These are phyloP conservation scores for Eucalyptus rudis DNA, from an alignment of 345 rosid genomes.

Conservation along the genomic window DNA sequence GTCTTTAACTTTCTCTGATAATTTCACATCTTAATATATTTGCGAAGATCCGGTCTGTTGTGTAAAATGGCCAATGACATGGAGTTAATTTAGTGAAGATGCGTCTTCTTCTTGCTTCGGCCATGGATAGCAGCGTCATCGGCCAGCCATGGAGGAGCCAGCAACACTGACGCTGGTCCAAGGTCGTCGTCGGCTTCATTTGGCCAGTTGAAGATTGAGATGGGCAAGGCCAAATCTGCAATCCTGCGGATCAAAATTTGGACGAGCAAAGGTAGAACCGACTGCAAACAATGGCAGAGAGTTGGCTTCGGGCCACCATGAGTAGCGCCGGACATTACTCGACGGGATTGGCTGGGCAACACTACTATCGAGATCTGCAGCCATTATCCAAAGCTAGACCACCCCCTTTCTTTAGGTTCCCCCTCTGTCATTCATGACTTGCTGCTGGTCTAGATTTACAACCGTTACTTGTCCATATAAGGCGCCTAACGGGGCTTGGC, in stretches of 20 bases:
- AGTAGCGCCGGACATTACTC: background rate
- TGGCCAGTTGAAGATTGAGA: background rate
- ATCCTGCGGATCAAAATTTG: background rate
- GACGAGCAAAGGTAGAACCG: background rate
- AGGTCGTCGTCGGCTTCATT: background rate
- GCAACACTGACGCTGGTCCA: background rate
- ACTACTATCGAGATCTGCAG: background rate
- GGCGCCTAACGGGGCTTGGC: background rate
- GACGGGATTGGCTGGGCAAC: background rate
- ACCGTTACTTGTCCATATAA: background rate
- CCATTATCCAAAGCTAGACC: background rate
- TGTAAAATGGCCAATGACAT: background rate
- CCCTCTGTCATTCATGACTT: background rate
- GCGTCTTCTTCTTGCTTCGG: background rate
- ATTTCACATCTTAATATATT: background rate
- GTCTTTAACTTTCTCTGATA: background rate
- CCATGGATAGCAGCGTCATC: background rate
- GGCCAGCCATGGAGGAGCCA: background rate
- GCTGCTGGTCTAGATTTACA: background rate
- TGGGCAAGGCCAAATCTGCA: background rate
- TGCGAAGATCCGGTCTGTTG: background rate
- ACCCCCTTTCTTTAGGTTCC: background rate
- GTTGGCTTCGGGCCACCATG: background rate
- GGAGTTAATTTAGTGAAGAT: background rate
- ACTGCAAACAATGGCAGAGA: accelerated